phyloP scores from a whole-genome alignment of 306 rosid genomes.

The Hippophae tibetana region DNA sequence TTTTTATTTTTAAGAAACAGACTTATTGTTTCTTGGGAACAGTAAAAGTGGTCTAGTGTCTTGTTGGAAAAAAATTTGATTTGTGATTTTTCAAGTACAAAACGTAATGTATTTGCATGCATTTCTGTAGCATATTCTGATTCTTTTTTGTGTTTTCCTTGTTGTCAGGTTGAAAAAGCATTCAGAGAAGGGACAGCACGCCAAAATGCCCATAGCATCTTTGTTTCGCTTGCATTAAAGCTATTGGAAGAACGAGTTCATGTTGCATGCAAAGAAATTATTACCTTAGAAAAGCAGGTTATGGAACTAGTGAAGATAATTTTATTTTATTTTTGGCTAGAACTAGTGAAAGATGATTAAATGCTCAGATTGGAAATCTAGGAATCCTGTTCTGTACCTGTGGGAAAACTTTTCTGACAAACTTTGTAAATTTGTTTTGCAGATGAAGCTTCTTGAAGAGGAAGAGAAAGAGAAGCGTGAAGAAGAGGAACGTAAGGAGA shows the following conservation, averaged over 20 bases:
- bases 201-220: constrained; percentile 99
- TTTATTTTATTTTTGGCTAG: background rate
- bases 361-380: constrained; percentile 3
- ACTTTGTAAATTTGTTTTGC: constrained; percentile 21
- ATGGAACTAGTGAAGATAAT: constrained; percentile 19
- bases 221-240: constrained; percentile 89
- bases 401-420: constrained; percentile 20
- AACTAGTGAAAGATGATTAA: constrained; percentile 19
- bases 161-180: constrained; percentile 91
- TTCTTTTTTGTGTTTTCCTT: constrained; percentile 15
- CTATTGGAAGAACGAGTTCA: constrained; percentile 94
- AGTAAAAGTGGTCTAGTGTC: background rate
- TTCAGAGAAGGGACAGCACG: constrained; percentile 99
- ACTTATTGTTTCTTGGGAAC: constrained; percentile 1
- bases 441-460: constrained; percentile 98
- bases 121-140: background rate
- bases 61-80: background rate
- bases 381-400: constrained; percentile 5
- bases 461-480: constrained; percentile 98
- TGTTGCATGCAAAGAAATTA: constrained; percentile 96
- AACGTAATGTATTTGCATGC: constrained; percentile 1
- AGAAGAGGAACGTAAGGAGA: constrained; percentile 96
- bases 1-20: background rate
- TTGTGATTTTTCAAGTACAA: constrained; percentile 1
- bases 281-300: constrained; percentile 94